Conservation (phyloP, 2,329 filamentous ascomycete genomes). For the Cryphonectria carpinicola region DNA sequence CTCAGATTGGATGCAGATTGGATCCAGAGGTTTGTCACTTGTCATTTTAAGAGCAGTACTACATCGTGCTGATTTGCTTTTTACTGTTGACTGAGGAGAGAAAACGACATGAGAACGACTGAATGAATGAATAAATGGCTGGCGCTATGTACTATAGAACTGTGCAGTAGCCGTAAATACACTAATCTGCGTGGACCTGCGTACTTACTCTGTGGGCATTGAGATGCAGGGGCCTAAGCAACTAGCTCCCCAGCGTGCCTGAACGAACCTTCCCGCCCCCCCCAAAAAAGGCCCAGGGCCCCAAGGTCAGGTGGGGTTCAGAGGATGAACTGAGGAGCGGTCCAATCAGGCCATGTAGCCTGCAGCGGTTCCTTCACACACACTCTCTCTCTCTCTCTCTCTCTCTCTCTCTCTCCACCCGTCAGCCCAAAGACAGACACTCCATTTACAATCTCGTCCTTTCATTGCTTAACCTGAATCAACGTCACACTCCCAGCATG, state of each 20-base stretch:
- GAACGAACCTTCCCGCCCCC: not conserved
- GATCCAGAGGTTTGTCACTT: not conserved
- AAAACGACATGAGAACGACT: not conserved
- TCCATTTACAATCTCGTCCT: slow-evolving; percentile 20
- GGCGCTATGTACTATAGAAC: not conserved
- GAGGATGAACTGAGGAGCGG: not conserved
- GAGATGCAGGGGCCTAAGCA: not conserved
- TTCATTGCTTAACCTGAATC: slow-evolving; percentile 21
- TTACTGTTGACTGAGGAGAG: not conserved
- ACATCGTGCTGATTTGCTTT: not conserved
- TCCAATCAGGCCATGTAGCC: slow-evolving; percentile 13
- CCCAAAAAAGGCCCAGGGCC: not conserved
- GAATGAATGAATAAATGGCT: not conserved
- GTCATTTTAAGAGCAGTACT: not conserved
- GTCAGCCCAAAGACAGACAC: slow-evolving; percentile 11
- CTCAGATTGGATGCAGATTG: not conserved
- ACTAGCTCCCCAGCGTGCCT: not conserved
- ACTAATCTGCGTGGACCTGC: not conserved
- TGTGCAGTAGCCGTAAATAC: no score
- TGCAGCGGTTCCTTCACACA: slow-evolving; percentile 1
- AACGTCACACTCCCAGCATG: slow-evolving; percentile 8
- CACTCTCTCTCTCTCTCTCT: not conserved
- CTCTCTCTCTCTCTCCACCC: not conserved
- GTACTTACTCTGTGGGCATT: not conserved
- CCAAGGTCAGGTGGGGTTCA: not conserved